Base-by-base conservation (phyloP, 768 basidiomycete genomes). In the Fomitopsis pulvina region DNA sequence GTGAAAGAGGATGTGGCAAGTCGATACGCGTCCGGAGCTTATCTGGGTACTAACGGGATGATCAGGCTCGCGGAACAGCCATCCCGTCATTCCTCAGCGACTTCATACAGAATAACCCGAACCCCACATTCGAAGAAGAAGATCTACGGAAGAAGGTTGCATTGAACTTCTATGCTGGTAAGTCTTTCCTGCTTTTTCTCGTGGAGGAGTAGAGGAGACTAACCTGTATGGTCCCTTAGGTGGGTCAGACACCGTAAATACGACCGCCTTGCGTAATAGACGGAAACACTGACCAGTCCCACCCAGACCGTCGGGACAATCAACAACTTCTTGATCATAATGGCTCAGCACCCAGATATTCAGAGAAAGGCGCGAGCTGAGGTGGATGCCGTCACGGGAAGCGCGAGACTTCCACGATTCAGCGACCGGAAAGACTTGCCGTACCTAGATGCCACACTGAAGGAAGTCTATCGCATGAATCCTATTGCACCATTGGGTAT, bases 291-390 rank as follows among this genome's bases (percentile, higher is more conserved):
- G n/a, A n/a, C 30, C 8, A 18, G 20, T 29, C 14, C 11, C 16
- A 32, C 24, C 21, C 29, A 44, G 22, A 27, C 9, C 4, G 6
- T 42, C 14, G 3, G 37, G 64, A 61, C 62, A 8, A 57, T 58
- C n/a, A 64, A 63, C 18, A 53, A 60, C 1, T 66, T 68, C 54
- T 57, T 61, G 45, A 55, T 67, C 25, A 64, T 59, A n/a, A 65
- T 67, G 62, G 58, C 58, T 11, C 49, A 61, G 7, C 56, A 63
- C 40, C 66, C 64, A 7, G 59, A 60, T 4, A 51, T 61, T 18
- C 65, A 65, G 48, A 21, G 38, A 29, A 64, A 59, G 30, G 66
- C 66, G 0, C 66, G 63, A 24, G 57, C 52, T 10, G 63, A 68
- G 47, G 50, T 68, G 25, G 66, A 68, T 24, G 25, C 49, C 14